Base-by-base conservation (phyloP, 2,329 filamentous ascomycete species). In the Neocatenulostroma microsporum region DNA sequence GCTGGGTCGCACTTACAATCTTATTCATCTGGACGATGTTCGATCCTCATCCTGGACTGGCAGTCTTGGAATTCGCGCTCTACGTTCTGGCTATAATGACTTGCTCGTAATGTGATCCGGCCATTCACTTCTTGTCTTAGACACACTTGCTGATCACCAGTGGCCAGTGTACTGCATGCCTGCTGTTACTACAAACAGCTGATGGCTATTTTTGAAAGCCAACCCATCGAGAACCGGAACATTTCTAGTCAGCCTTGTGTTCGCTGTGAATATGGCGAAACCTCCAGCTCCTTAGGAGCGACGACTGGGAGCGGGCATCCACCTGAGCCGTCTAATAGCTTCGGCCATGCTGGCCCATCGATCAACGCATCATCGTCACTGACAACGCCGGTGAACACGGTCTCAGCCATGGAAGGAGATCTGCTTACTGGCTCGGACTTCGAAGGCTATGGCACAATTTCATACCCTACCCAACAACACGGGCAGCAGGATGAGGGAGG, bases 51-150 rank as follows among this genome's bases (percentile, higher is more conserved):
- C 8, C 9, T 11, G 24, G 34, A 25, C 6, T 19, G n/a, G 13
- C 34, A 15, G 34, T 30, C 5, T 10, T 10, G 12, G 42, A 33
- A 12, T 42, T 40, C 30, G 37, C 32, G 14, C n/a, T n/a, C n/a
- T n/a, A n/a, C n/a, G 36, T 31, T 30, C 30, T 45, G 8, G 36
- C 30, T 13, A 34, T 14, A n/a, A 21, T 45, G 3, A 7, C 34
- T 7, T 42, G 42, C 28, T 45, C 42, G 42, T 42, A 35, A 24
- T n/a, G n/a, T n/a, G n/a, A n/a, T n/a, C n/a, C n/a, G n/a, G n/a
- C n/a, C n/a, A n/a, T n/a, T n/a, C n/a, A n/a, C n/a, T n/a, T n/a
- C n/a, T n/a, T n/a, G 36, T n/a, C n/a, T n/a, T n/a, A n/a, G n/a
- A n/a, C 34, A 20, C 9, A 13, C n/a, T 3, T 30, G 18, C 33